Conservation (phyloP, 148 eudicot genomes). For the Tetragonia tetragonoides region DNA sequence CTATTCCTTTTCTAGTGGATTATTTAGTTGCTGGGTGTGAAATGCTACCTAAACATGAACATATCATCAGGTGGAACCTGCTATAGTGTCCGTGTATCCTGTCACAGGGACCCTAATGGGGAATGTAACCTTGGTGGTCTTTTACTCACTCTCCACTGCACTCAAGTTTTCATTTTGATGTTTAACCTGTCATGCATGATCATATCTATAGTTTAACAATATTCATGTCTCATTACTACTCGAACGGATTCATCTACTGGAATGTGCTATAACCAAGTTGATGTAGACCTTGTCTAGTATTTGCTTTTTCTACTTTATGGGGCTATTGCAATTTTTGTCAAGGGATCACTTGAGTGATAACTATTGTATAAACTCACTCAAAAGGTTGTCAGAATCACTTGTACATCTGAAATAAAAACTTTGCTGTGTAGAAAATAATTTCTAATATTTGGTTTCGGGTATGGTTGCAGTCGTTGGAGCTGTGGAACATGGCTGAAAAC, state of each 20-base stretch:
- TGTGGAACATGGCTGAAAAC: constrained; percentile 96
- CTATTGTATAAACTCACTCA: neutral
- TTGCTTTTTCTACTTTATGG: neutral
- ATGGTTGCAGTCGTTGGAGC: constrained; percentile 74
- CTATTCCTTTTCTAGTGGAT: neutral
- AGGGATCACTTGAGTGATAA: neutral
- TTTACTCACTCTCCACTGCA: neutral
- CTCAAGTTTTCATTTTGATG: neutral
- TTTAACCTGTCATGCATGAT: no score
- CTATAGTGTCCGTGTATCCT: neutral
- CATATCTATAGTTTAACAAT: no score
- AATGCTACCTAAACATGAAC: neutral
- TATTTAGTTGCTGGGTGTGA: neutral
- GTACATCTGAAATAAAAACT: neutral
- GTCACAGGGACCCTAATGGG: neutral
- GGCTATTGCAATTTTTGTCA: neutral
- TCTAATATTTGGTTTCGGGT: neutral
- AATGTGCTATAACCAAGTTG: neutral
- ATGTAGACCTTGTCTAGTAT: neutral
- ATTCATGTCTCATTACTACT: neutral
- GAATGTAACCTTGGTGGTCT: neutral
- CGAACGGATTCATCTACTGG: neutral
- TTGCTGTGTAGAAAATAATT: neutral
- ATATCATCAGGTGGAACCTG: neutral
- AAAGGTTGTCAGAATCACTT: neutral